Evolutionary conservation across 441 rosid species (phyloP).

Genomic region (Adansonia madagascariensis): DNA sequence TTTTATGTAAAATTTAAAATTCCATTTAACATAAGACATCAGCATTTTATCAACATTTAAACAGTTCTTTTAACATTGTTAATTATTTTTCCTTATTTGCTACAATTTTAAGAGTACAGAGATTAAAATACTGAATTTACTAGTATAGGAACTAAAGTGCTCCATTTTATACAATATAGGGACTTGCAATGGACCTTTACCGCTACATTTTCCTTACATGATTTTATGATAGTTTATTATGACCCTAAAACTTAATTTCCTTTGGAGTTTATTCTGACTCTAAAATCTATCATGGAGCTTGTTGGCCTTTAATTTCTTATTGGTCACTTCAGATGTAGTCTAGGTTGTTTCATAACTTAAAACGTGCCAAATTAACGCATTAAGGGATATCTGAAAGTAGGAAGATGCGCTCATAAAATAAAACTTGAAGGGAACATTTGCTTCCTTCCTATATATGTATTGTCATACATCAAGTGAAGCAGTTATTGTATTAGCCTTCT

Average conservation of each 20-base stretch:
- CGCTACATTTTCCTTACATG: background rate
- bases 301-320: background rate
- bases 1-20: too few species aligned
- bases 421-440: background rate
- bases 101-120: too few species aligned
- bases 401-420: background rate
- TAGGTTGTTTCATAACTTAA: background rate
- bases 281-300: background rate
- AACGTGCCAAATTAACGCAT: background rate
- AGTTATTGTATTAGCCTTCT: background rate
- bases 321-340: background rate
- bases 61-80: too few species aligned
- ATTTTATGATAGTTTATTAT: background rate
- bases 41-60: too few species aligned
- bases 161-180: too few species aligned
- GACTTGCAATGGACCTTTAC: too few species aligned
- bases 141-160: too few species aligned
- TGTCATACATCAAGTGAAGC: background rate
- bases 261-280: background rate
- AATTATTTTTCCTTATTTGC: too few species aligned
- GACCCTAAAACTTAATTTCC: background rate
- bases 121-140: too few species aligned
- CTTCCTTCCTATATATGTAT: background rate
- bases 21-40: too few species aligned
- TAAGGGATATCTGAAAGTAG: background rate